Conservation (phyloP, 2,329 filamentous ascomycete species). For the Xenosphaeropsis pyriputrescens region DNA sequence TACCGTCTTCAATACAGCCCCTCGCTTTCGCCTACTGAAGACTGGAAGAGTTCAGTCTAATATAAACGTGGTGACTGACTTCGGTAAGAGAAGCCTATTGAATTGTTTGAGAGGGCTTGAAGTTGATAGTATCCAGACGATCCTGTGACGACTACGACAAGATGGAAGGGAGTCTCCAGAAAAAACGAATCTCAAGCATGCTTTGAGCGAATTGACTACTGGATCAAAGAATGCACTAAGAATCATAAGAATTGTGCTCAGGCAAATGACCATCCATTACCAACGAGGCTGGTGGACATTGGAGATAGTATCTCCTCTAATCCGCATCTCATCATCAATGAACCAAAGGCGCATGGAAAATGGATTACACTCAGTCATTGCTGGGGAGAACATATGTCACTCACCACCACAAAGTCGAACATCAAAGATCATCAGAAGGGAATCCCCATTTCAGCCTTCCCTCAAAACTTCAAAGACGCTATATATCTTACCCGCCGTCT, state of each 20-base stretch:
- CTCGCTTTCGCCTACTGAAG: too few species aligned
- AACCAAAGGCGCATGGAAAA: not conserved
- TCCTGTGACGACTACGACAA: too few species aligned
- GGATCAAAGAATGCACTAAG: not conserved
- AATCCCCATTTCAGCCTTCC: constrained; percentile 2
- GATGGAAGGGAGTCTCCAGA: too few species aligned
- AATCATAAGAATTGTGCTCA: not conserved
- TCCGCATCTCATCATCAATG: not conserved
- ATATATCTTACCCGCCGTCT: constrained; percentile 3
- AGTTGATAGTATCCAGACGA: too few species aligned
- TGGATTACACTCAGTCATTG: constrained; percentile 10
- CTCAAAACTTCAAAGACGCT: constrained; percentile 9
- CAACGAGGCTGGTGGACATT: not conserved
- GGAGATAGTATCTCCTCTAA: not conserved
- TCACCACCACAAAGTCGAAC: constrained; percentile 2
- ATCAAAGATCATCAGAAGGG: constrained; percentile 1
- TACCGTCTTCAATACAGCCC: too few species aligned
- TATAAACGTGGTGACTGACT: too few species aligned
- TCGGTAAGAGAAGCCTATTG: too few species aligned
- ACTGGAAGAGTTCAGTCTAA: too few species aligned
- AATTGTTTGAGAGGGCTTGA: too few species aligned
- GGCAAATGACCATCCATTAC: not conserved
- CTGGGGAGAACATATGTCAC: constrained; percentile 6
- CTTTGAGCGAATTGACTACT: not conserved
- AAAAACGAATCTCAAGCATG: too few species aligned